Evolutionary conservation across 2,329 filamentous ascomycete genomes (phyloP).

Genomic region (Fusarium sulawesiense): DNA sequence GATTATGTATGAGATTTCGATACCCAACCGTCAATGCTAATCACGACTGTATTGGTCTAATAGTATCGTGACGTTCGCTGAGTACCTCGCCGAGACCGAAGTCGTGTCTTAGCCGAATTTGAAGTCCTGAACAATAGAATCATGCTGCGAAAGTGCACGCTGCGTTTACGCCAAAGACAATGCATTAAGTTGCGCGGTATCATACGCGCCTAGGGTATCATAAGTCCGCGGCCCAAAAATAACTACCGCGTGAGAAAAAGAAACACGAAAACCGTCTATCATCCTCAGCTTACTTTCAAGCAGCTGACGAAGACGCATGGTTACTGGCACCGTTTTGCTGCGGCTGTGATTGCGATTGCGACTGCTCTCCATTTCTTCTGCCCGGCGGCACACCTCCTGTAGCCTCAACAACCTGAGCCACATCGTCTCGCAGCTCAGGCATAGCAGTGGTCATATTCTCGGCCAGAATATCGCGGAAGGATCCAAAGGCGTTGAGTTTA

Average conservation of each 20-base stretch:
- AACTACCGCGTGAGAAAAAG: background rate
- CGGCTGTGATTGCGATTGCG: background rate
- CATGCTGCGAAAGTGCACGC: background rate
- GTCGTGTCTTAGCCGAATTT: background rate
- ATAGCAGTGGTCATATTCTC: constrained; percentile 67
- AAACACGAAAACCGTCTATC: constrained; percentile 3
- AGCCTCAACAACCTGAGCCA: constrained; percentile 61
- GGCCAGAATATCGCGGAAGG: constrained; percentile 72
- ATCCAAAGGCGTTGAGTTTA: constrained; percentile 70
- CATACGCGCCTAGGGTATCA: constrained; percentile 16
- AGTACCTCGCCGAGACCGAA: background rate
- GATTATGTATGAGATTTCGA: background rate
- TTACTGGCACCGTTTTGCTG: constrained; percentile 28
- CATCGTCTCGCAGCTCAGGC: constrained; percentile 68
- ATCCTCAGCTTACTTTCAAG: constrained; percentile 1
- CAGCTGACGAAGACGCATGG: constrained; percentile 13
- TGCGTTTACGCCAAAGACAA: background rate
- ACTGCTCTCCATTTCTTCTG: constrained; percentile 19
- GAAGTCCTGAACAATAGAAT: background rate
- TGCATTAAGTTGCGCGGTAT: constrained; percentile 9
- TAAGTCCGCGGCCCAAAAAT: background rate
- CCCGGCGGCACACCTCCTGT: constrained; percentile 53
- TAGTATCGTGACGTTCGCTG: background rate
- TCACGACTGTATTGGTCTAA: background rate
- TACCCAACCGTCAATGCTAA: background rate